phyloP scores from a whole-genome alignment of 805 yeast species.

The Saturnispora gosingensis region DNA sequence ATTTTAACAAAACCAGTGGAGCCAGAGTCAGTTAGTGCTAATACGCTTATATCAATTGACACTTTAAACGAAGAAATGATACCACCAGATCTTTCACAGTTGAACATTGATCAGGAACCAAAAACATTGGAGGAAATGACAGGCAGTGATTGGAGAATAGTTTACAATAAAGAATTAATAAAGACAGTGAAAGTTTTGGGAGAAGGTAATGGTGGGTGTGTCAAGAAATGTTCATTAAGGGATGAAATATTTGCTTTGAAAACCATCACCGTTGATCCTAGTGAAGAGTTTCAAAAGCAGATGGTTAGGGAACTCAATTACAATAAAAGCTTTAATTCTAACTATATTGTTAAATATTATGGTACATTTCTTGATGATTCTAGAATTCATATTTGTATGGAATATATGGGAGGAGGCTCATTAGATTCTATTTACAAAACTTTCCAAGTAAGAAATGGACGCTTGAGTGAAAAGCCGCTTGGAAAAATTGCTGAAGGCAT shows the following conservation, averaged over 20 bases:
- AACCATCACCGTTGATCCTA: conserved; percentile 63
- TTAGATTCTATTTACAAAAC: conserved; percentile 84
- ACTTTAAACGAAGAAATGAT: neutral
- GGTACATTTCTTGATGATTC: conserved; percentile 81
- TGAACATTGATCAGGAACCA: neutral
- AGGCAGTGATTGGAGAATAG: conserved; percentile 65
- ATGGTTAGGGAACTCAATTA: conserved; percentile 85
- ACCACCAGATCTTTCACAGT: neutral
- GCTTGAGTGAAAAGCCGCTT: conserved; percentile 86
- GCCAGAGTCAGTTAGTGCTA: neutral
- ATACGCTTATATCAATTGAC: neutral
- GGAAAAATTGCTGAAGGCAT: conserved; percentile 88
- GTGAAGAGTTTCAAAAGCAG: conserved; percentile 83
- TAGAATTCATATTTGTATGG: conserved; percentile 92
- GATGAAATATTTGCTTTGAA: conserved; percentile 71
- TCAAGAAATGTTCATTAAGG: conserved; percentile 61
- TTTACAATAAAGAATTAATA: conserved; percentile 52
- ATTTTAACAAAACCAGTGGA: neutral
- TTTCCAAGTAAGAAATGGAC: conserved; percentile 63
- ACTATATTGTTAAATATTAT: conserved; percentile 82
- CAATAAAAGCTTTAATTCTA: conserved; percentile 72
- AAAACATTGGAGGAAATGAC: conserved; percentile 26
- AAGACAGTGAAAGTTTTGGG: conserved; percentile 67
- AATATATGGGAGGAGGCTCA: conserved; percentile 90
- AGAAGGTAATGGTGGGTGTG: conserved; percentile 93